Evolutionary conservation across 176 grass and related monocot genomes (phyloP), one percentile per base, ranked within the genome.

Genomic region (Cenchrus fungigraminus): DNA sequence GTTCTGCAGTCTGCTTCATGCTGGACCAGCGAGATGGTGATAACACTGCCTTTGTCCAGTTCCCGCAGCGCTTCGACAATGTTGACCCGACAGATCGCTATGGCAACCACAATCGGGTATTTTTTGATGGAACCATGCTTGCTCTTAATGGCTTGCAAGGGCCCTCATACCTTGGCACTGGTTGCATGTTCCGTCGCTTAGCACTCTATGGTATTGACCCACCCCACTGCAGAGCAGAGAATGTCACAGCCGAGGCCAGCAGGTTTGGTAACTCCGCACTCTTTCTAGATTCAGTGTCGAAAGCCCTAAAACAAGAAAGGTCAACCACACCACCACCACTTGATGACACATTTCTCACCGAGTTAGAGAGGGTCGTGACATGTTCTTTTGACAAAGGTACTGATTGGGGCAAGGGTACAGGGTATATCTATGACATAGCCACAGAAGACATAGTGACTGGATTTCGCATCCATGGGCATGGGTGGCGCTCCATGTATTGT

Each of bases 81-180:
- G 94, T 98, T 57, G 95, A 98, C 51, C 95, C 95, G 1, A 88
- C 87, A 0, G 92, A 98, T 20, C 91, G 95, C 0, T 93, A 98
- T 47, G 87, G 89, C 47, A 98, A 98, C 45, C 95, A 98, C 73
- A 98, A 96, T 16, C 92, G 88, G 13, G 86, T 96, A 62, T 96
- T 96, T 74, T 96, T 96, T 67, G 94, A 96, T 52, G 91, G 91
- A 28, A 96, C 92, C 77, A 96, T 96, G 94, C 88, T 91, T 68
- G 94, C 94, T 47, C 91, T 96, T 8, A 91, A 96, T 70, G 94
- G 94, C 17, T 50, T 92, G 28, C 93, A 92, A 78, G 84, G 84
- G 13, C 84, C 84, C 2, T 63, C 67, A 12, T 86, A 79, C 76
- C 70, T 87, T 0, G 85, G 85, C 22, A 81, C 85, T 5, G 85